Evolutionary conservation across 1,139 yeast species (phyloP).

Genomic region (Pichia sp.): DNA sequence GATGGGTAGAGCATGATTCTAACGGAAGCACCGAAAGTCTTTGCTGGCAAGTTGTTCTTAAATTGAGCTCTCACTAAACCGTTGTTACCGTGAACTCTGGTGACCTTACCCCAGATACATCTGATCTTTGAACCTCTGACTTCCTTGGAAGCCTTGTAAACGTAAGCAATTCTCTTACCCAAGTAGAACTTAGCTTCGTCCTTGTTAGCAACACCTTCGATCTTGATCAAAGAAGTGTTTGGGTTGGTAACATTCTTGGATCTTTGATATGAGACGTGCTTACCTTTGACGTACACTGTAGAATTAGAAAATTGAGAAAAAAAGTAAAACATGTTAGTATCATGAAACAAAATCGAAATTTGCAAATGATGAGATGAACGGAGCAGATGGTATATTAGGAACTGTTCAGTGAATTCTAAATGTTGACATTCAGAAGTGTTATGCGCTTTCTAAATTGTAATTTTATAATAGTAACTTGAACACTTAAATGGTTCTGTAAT

Average conservation of each 20-base stretch:
- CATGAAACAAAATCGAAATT: background rate
- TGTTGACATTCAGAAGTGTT: no score
- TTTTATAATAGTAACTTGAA: no score
- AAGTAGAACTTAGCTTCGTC: conserved; percentile 98
- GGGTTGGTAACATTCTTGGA: conserved; percentile 98
- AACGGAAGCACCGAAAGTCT: conserved; percentile 99
- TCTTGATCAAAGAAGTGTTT: conserved; percentile 91
- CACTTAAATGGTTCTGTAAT: no score
- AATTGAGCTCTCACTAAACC: conserved; percentile 99
- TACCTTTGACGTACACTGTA: conserved; percentile 98
- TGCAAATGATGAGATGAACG: no score
- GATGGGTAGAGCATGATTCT: conserved; percentile 99
- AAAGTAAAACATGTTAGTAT: conserved; percentile 25
- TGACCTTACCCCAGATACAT: conserved; percentile 98
- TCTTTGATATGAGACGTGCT: conserved; percentile 99
- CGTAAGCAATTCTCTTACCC: conserved; percentile 99
- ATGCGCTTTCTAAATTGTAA: no score
- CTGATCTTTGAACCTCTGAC: conserved; percentile 98
- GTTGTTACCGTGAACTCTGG: conserved; percentile 98
- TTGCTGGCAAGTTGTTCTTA: conserved; percentile 98
- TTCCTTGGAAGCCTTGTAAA: conserved; percentile 98
- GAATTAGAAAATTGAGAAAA: conserved; percentile 6
- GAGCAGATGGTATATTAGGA: no score
- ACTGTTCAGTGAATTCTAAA: no score
- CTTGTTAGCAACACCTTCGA: conserved; percentile 89